A percentile compares a stretch with the other conserved stretches of the same genome.
phyloP scores from a whole-genome alignment of 202 grass and related monocot species.

The Bolboschoenoplectus hybrid region DNA sequence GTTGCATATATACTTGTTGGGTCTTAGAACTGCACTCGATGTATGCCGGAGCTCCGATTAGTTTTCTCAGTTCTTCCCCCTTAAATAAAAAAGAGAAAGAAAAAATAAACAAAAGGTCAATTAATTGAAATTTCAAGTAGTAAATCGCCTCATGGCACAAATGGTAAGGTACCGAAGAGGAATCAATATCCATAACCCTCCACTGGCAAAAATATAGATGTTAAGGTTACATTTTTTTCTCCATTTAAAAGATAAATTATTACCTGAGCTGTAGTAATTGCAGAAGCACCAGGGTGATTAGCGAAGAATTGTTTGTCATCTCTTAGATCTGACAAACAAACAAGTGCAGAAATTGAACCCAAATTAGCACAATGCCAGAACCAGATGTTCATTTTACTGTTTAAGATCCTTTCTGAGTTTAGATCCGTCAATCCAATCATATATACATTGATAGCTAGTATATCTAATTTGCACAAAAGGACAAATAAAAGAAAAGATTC shows the following conservation, averaged over 20 bases:
- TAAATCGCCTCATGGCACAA: neutral
- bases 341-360: neutral
- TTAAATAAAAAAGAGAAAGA: neutral
- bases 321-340: slow-evolving; percentile 73
- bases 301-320: slow-evolving; percentile 82
- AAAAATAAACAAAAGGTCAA: slow-evolving; percentile 16
- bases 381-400: neutral
- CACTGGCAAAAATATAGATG: neutral
- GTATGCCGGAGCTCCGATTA: slow-evolving; percentile 47
- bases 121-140: slow-evolving; percentile 2
- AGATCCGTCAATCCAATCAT: neutral
- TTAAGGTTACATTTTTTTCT: neutral
- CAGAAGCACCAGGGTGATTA: slow-evolving; percentile 62
- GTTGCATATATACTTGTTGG: slow-evolving; percentile 41
- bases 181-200: neutral
- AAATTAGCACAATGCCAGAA: neutral
- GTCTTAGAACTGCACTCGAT: slow-evolving; percentile 51
- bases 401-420: neutral
- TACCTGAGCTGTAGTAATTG: slow-evolving; percentile 70
- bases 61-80: slow-evolving; percentile 51
- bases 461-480: neutral
- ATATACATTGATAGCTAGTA: neutral
- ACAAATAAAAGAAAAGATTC: neutral
- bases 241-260: neutral
- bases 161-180: neutral